phyloP scores from a whole-genome alignment of 2,329 filamentous ascomycete genomes.

The Pseudogymnoascus sp. region DNA sequence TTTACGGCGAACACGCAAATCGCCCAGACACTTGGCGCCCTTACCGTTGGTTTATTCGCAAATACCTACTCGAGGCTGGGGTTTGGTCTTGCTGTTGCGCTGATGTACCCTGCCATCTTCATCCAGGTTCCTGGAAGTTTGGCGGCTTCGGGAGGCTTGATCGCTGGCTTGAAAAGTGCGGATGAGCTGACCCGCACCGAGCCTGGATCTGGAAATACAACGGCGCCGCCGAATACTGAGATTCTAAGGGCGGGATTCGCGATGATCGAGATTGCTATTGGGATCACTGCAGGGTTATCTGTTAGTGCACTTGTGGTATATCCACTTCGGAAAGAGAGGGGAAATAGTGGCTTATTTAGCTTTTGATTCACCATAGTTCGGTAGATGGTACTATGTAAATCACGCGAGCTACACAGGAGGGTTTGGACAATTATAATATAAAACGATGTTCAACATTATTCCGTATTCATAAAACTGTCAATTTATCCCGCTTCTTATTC shows the following conservation, averaged over 20 bases:
- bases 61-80: slow-evolving; percentile 63
- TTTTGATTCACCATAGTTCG: too few relatives aligned
- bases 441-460: slow-evolving; percentile 25
- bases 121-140: slow-evolving; percentile 57
- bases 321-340: slow-evolving; percentile 22
- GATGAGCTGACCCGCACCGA: slow-evolving; percentile 41
- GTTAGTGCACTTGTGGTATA: slow-evolving; percentile 34
- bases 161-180: slow-evolving; percentile 50
- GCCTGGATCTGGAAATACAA: slow-evolving; percentile 16
- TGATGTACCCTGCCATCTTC: slow-evolving; percentile 82
- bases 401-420: too few relatives aligned
- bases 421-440: slow-evolving; percentile 23
- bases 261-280: slow-evolving; percentile 36
- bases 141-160: slow-evolving; percentile 51
- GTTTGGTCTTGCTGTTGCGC: slow-evolving; percentile 65
- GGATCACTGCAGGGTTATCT: slow-evolving; percentile 35
- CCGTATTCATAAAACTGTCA: not conserved
- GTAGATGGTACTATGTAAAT: too few relatives aligned
- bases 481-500: not conserved
- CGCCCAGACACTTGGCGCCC: slow-evolving; percentile 67
- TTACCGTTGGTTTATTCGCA: slow-evolving; percentile 67
- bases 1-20: slow-evolving; percentile 67
- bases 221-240: slow-evolving; percentile 28
- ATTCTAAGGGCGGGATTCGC: slow-evolving; percentile 34
- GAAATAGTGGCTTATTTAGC: too few relatives aligned